Conservation (phyloP, 305 asterid species). For the Fraxinus nigra region DNA sequence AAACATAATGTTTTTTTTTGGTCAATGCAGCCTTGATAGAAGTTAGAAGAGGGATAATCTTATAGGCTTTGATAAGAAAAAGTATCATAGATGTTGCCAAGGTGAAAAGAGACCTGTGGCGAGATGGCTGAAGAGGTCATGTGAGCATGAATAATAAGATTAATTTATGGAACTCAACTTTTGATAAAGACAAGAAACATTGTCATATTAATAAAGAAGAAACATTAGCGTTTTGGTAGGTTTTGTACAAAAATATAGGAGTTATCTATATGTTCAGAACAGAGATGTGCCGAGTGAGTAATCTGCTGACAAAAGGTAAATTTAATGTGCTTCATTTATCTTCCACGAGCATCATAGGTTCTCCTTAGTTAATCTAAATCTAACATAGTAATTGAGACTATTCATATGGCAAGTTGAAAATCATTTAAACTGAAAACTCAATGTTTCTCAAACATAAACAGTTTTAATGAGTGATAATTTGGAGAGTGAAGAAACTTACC, state of each 20-base stretch:
- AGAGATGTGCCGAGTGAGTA: not conserved
- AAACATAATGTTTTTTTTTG: constrained; percentile 44
- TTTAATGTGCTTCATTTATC: not conserved
- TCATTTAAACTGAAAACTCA: not conserved
- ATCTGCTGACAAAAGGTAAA: not conserved
- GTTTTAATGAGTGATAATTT: constrained; percentile 9
- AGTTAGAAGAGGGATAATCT: constrained; percentile 44
- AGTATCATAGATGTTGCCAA: constrained; percentile 72
- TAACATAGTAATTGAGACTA: not conserved
- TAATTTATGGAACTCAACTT: not conserved
- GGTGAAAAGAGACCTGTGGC: constrained; percentile 63
- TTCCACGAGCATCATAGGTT: constrained; percentile 10
- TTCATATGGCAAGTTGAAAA: not conserved
- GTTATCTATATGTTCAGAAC: not conserved
- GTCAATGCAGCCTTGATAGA: constrained; percentile 55
- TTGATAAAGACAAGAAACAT: not conserved
- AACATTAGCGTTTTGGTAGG: not conserved
- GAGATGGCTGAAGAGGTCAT: constrained; percentile 69
- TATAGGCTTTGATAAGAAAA: constrained; percentile 65
- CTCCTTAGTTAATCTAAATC: constrained; percentile 20
- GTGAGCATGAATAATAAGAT: constrained; percentile 20
- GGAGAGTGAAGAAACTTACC: constrained; percentile 7
- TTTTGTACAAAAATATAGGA: not conserved
- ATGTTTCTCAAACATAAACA: constrained; percentile 6
- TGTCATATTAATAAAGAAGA: not conserved